phyloP scores from a whole-genome alignment of 371 early-diverging fungal genomes.

The Mortierella sp. region DNA sequence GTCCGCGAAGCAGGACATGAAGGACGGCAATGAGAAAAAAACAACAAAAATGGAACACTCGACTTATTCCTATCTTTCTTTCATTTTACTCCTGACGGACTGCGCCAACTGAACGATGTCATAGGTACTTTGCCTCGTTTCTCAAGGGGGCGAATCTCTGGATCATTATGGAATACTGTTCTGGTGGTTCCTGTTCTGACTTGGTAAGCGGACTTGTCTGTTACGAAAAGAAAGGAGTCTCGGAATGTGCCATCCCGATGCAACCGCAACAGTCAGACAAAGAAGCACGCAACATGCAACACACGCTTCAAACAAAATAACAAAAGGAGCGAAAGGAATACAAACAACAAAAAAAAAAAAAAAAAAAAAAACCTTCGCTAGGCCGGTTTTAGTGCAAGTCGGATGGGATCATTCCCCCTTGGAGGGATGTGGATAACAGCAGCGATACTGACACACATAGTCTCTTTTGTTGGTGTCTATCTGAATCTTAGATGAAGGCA shows the following conservation, averaged over 20 bases:
- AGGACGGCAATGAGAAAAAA: not conserved
- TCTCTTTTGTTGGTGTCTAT: not conserved
- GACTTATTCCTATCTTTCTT: not conserved
- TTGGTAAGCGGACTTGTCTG: slow-evolving; percentile 64
- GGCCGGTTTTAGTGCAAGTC: not conserved
- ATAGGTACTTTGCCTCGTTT: slow-evolving; percentile 85
- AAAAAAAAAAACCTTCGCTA: not conserved
- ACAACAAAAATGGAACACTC: not conserved
- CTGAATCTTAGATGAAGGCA: slow-evolving; percentile 77
- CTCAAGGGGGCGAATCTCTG: slow-evolving; percentile 88
- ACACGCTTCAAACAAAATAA: not conserved
- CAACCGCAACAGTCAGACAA: not conserved
- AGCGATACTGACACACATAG: not conserved
- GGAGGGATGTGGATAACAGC: not conserved
- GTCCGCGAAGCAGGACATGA: not conserved
- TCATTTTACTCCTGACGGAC: not conserved
- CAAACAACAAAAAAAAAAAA: not conserved
- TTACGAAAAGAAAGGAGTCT: not conserved
- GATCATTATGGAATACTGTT: slow-evolving; percentile 96
- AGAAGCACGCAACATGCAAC: not conserved
- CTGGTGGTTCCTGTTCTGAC: slow-evolving; percentile 93
- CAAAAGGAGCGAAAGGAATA: not conserved
- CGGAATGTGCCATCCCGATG: not conserved
- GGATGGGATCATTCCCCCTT: not conserved
- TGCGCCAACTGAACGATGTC: slow-evolving; percentile 2